phyloP scores from a whole-genome alignment of 495 filamentous ascomycete species.

The Penicillium malachiteum region DNA sequence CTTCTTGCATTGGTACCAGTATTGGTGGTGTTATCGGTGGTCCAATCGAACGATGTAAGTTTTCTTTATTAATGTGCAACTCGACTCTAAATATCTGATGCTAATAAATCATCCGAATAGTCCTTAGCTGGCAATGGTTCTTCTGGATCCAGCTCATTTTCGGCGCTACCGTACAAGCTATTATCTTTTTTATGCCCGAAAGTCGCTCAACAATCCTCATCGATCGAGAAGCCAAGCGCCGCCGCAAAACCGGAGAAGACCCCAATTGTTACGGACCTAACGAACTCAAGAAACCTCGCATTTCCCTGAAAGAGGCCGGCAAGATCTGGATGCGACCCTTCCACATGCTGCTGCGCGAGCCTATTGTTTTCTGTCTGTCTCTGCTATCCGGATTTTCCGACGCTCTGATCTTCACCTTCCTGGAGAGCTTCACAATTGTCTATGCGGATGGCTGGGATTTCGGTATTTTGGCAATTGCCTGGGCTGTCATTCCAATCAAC shows the following conservation, averaged over 20 bases:
- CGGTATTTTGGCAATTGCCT: conserved; percentile 50
- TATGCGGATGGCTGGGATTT: conserved; percentile 64
- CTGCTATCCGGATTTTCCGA: conserved; percentile 72
- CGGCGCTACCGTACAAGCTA: conserved; percentile 59
- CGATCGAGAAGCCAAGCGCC: conserved; percentile 61
- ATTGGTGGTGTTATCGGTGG: conserved; percentile 78
- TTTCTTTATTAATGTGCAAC: not conserved
- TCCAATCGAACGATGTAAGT: conserved; percentile 58
- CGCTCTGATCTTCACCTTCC: conserved; percentile 76
- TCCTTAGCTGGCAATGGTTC: conserved; percentile 67
- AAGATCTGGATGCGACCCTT: conserved; percentile 68
- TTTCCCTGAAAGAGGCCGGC: conserved; percentile 54
- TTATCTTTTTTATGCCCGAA: conserved; percentile 67
- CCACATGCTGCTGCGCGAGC: conserved; percentile 71
- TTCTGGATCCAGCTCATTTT: conserved; percentile 82
- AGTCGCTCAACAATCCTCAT: conserved; percentile 66
- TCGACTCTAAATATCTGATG: not conserved
- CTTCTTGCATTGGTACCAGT: conserved; percentile 69
- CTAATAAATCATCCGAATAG: conserved; percentile 8
- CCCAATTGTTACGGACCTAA: conserved; percentile 62
- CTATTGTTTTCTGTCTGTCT: conserved; percentile 68
- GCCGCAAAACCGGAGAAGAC: conserved; percentile 54
- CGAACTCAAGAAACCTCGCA: conserved; percentile 52
- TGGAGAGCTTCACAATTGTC: conserved; percentile 62
- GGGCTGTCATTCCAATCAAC: conserved; percentile 58